These are phyloP conservation scores for Alternaria tenuissima DNA, from an alignment of 2,329 filamentous ascomycete genomes.

Conservation along the genomic window DNA sequence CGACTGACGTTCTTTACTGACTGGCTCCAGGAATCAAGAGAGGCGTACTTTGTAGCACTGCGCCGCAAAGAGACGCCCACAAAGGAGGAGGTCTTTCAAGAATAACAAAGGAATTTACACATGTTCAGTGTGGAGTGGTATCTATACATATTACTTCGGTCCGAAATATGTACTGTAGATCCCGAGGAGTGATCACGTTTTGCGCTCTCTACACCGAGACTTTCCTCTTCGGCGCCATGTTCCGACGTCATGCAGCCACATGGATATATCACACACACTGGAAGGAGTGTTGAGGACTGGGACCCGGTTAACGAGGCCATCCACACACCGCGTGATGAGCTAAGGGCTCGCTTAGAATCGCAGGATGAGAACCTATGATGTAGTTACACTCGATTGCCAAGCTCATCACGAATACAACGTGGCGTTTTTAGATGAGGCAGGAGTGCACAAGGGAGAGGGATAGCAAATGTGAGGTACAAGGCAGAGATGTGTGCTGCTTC, in stretches of 20 bases:
- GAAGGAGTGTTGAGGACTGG: constrained; percentile 20
- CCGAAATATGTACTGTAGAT: constrained; percentile 7
- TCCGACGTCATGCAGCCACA: constrained; percentile 26
- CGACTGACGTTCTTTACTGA: constrained; percentile 12
- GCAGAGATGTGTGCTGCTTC: not conserved
- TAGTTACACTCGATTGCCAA: constrained; percentile 23
- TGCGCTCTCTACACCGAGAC: not conserved
- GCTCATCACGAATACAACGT: constrained; percentile 1
- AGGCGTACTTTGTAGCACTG: constrained; percentile 85
- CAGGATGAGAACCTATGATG: constrained; percentile 22
- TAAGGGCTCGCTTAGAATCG: constrained; percentile 26
- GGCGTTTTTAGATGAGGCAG: constrained; percentile 1
- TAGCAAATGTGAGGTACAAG: not conserved
- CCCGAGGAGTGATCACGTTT: not conserved
- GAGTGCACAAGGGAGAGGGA: not conserved
- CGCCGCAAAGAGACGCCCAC: constrained; percentile 66
- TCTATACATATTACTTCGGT: constrained; percentile 5
- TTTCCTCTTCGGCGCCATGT: not conserved
- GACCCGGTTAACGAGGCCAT: constrained; percentile 10
- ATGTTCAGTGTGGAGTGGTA: not conserved
- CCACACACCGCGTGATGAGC: constrained; percentile 22
- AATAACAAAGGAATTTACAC: constrained; percentile 20
- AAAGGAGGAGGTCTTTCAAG: constrained; percentile 56
- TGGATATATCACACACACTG: constrained; percentile 20
- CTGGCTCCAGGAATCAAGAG: constrained; percentile 74